Conservation (phyloP, 129 eudicot species). For the Centaurea solstitialis region DNA sequence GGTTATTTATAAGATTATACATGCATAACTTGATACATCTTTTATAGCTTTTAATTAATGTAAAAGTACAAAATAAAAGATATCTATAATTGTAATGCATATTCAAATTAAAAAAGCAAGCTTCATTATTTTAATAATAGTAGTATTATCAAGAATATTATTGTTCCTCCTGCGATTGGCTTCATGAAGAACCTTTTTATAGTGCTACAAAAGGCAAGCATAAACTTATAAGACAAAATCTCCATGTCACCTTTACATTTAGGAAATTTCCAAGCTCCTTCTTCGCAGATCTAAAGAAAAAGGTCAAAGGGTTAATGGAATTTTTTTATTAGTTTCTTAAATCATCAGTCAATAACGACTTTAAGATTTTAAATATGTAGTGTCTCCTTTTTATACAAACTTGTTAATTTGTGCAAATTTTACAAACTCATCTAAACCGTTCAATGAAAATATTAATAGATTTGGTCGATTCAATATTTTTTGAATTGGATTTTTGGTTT, state of each 20-base stretch:
- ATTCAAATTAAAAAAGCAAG: not conserved
- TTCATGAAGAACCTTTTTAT: not conserved
- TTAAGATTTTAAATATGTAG: not conserved
- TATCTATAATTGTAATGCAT: not conserved
- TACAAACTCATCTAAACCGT: too few relatives aligned
- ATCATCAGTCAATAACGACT: not conserved
- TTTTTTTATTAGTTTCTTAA: not conserved
- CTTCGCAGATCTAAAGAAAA: not conserved
- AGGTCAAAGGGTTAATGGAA: not conserved
- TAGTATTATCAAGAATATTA: not conserved
- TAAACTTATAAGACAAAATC: not conserved
- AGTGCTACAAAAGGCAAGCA: not conserved
- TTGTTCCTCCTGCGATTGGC: not conserved
- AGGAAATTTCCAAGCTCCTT: conserved; percentile 21
- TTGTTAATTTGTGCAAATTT: too few relatives aligned
- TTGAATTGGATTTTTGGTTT: too few relatives aligned
- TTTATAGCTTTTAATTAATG: not conserved
- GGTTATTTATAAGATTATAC: too few relatives aligned
- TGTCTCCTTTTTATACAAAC: too few relatives aligned
- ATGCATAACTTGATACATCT: not conserved
- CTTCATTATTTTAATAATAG: not conserved
- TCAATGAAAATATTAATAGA: too few relatives aligned
- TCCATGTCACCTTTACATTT: not conserved
- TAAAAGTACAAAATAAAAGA: not conserved
- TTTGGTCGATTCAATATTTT: too few relatives aligned